Evolutionary conservation across 1,139 yeast genomes (phyloP), one percentile per base, ranked within the genome.

Genomic region (Protomyces lactucae-debilis): DNA sequence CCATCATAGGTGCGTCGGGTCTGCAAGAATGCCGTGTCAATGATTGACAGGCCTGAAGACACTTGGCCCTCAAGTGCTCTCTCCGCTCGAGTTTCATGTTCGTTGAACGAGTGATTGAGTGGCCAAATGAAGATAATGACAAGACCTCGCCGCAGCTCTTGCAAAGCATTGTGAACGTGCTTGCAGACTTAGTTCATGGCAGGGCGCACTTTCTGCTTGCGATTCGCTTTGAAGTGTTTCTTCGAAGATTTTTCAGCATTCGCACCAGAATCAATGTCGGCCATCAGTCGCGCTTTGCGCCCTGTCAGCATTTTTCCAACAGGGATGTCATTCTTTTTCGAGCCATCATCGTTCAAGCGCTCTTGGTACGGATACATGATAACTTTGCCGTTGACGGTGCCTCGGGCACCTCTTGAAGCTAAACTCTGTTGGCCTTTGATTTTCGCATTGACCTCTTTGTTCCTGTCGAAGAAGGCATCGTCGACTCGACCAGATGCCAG

Each of bases 201-300:
- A 16, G 63, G 63, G 3, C 63, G 52, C 10, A 52, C 35, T 51
- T 55, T 43, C n/a, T 60, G 64, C 60, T 65, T 65, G 48, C 56
- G 53, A 55, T 55, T 65, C 35, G 57, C 63, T 52, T 65, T 65
- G 67, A 55, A 56, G 43, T 65, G 67, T 53, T 61, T 65, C 46
- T 65, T 65, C 16, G 56, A 36, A 35, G 53, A 37, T 10, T 55
- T 46, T 36, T 56, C 61, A 25, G 63, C 66, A n/a, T 57, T 52
- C 37, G 57, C 40, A 3, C 67, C 67, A 9, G 53, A 25, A 35
- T 60, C 65, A 18, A 56, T n/a, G 3, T 63, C 55, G 12, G 59
- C 57, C 51, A 56, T 48, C 14, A 51, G 45, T 9, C 67, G 63
- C 28, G 67, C 67, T 54, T 65, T 65, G 1, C 67, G 54, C 14